Evolutionary conservation across 1,139 yeast genomes (phyloP), one percentile per base, ranked within the genome.

Genomic region (Entelexis paramagnoliae): DNA sequence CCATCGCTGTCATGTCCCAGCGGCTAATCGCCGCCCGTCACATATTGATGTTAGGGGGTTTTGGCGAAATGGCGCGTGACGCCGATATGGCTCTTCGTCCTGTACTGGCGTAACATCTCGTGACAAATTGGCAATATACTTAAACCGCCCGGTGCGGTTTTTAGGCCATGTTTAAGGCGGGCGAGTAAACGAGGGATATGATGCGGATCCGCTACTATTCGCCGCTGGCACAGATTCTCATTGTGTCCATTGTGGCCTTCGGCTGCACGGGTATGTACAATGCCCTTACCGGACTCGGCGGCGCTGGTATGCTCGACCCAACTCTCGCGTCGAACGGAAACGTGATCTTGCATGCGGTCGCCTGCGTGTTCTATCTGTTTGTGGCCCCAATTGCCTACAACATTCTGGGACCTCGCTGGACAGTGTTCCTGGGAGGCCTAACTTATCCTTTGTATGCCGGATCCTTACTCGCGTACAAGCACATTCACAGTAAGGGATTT

Each of bases 391-490:
- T 78, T 51, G 73, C 77, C 64, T 50, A 50, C 19, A 78, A 78
- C 67, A 60, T 66, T n/a, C 63, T 78, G 43, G 83, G 83, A 52
- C 69, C 74, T 30, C 68, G 72, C 56, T 66, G 68, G 44, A 70
- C 77, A 51, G 67, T 79, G 30, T 66, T 72, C 55, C 64, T 76
- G 57, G 83, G 83, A 51, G 79, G 80, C 50, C 56, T 71, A 47
- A 81, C 82, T 42, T 79, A 79, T 62, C 72, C 76, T 41, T 54
- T 79, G 51, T 79, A 78, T 63, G 70, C 78, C 51, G 76, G 73
- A 20, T 70, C 80, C 17, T 71, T 77, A 49, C 66, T 79, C 51
- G 70, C 73, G 53, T 77, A 67, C 63, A 67, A 70, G 59, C 75
- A 74, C 59, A 75, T 70, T 54, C 63, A 68, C 55, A 77, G 77